A percentile compares a stretch with the other conserved stretches of the same genome.
These are phyloP conservation scores for Russula dissimulans DNA, from an alignment of 768 basidiomycete genomes.

Conservation along the genomic window DNA sequence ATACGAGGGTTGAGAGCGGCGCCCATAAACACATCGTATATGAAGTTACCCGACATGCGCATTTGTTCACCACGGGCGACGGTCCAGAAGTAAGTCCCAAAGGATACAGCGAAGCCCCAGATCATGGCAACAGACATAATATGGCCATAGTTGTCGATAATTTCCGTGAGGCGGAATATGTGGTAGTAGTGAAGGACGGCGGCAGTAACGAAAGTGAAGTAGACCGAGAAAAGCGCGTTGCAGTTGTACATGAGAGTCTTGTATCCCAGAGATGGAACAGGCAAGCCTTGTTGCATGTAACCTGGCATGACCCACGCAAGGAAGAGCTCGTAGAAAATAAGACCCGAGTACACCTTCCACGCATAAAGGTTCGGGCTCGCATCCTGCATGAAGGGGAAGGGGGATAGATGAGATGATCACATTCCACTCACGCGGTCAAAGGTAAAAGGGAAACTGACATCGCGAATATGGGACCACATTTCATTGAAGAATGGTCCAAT, in stretches of 20 bases:
- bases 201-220: conserved; percentile 71
- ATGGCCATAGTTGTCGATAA: conserved; percentile 94
- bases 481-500: conserved; percentile 65
- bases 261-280: conserved; percentile 90
- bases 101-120: conserved; percentile 74
- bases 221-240: conserved; percentile 83
- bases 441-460: conserved; percentile 38
- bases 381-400: conserved; percentile 43
- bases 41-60: conserved; percentile 89
- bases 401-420: background rate
- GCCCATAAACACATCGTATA: conserved; percentile 98
- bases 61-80: conserved; percentile 71
- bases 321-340: conserved; percentile 82
- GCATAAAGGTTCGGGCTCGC: conserved; percentile 86
- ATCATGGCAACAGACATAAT: conserved; percentile 95
- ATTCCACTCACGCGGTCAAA: background rate
- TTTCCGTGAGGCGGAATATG: conserved; percentile 85
- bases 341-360: conserved; percentile 82
- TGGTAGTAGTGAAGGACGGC: conserved; percentile 64
- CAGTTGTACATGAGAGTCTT: conserved; percentile 93
- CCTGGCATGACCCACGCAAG: conserved; percentile 90
- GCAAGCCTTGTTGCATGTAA: conserved; percentile 88
- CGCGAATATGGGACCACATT: conserved; percentile 80
- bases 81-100: conserved; percentile 72
- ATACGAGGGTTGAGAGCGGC: conserved; percentile 89